Evolutionary conservation across 2,329 filamentous ascomycete genomes (phyloP).

Genomic region (Sphaerulina populicola): DNA sequence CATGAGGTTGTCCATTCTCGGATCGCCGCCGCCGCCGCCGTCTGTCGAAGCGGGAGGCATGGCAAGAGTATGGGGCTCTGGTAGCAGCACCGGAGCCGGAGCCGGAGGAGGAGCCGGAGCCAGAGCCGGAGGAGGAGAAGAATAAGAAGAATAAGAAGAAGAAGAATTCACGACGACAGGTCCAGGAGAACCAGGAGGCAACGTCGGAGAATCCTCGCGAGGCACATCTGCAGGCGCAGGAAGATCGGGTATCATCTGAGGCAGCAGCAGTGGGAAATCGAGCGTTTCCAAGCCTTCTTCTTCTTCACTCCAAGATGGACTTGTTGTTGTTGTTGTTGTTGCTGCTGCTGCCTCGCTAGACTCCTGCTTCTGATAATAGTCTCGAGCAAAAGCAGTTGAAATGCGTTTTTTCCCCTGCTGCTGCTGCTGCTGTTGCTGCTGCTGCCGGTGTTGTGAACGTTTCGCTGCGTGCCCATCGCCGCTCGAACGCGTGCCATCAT

Average conservation of each 20-base stretch:
- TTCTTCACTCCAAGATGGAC: conserved; percentile 9
- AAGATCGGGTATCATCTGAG: not conserved
- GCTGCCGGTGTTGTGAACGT: not conserved
- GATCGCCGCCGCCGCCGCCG: not conserved
- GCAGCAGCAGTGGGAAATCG: conserved; percentile 2
- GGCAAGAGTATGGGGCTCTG: not conserved
- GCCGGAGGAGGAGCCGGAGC: not conserved
- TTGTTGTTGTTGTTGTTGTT: conserved; percentile 4
- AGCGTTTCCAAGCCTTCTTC: conserved; percentile 13
- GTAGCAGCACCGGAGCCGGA: not conserved
- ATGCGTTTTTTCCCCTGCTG: conserved; percentile 13
- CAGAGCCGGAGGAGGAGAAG: no score
- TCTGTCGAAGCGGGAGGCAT: not conserved
- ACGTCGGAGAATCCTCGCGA: conserved; percentile 2
- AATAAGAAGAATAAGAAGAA: no score
- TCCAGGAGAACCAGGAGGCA: not conserved
- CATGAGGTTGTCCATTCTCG: conserved; percentile 7
- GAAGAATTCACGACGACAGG: not conserved
- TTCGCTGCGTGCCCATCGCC: not conserved
- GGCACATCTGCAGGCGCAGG: not conserved
- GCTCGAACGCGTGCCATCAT: not conserved
- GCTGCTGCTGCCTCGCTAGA: not conserved
- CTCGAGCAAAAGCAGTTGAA: conserved; percentile 19
- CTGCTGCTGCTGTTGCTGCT: not conserved
- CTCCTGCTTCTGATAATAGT: conserved; percentile 18